Evolutionary conservation across 73 alveolate genomes (phyloP).

Genomic region (Paramecium octaurelia): DNA sequence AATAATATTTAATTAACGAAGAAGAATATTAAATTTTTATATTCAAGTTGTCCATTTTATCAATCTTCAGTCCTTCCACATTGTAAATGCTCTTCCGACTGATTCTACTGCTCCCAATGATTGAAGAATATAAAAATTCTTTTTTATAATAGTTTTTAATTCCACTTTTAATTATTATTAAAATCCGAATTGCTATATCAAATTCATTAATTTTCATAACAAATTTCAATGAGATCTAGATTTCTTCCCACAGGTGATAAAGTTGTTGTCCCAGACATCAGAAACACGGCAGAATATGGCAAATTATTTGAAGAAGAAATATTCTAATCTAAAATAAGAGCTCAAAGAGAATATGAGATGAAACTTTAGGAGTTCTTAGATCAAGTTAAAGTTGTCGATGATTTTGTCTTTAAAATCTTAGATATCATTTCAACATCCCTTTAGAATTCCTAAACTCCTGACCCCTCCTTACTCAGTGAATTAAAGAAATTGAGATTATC

Average conservation of each 20-base stretch:
- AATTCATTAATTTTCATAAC: neutral
- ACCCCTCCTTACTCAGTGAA: neutral
- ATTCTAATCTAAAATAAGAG: neutral
- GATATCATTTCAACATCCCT: neutral
- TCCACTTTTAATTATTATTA: neutral
- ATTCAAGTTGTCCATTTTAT: conserved; percentile 65
- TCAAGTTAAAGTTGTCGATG: neutral
- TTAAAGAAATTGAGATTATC: neutral
- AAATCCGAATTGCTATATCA: neutral
- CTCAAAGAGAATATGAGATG: neutral
- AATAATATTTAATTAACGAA: neutral
- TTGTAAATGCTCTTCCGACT: neutral
- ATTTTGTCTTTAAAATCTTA: neutral
- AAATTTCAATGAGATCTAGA: neutral
- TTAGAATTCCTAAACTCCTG: neutral
- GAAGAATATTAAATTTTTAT: neutral
- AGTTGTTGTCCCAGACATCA: neutral
- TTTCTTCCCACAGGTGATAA: conserved; percentile 34
- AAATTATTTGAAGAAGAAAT: neutral
- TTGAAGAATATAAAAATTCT: neutral
- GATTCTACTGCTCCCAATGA: neutral
- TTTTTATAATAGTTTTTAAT: too few relatives aligned
- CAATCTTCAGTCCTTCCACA: neutral
- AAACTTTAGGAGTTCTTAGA: neutral
- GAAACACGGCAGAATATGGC: neutral